Evolutionary conservation across 2,329 filamentous ascomycete species (phyloP).

Genomic region (Colletotrichum coccodes): DNA sequence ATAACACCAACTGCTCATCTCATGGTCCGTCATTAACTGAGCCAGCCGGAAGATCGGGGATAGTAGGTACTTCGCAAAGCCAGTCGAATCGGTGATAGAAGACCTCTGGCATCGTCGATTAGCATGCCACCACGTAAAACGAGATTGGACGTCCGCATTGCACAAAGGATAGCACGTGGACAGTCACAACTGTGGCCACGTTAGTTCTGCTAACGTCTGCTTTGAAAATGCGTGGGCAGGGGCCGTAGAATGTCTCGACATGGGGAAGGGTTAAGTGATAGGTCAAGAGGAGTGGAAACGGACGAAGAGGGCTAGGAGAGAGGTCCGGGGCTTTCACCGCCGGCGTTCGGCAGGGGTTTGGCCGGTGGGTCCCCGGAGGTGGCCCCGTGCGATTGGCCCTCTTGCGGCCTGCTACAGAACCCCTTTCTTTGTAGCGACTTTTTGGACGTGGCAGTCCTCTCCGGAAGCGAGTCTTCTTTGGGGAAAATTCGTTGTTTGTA

Average conservation of each 20-base stretch:
- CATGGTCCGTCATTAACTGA: background rate
- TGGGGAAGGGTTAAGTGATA: background rate
- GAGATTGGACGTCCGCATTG: background rate
- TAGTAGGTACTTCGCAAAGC: background rate
- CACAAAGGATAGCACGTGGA: slow-evolving; percentile 15
- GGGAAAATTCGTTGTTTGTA: background rate
- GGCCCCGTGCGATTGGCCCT: slow-evolving; percentile 20
- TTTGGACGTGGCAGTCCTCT: background rate
- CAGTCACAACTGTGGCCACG: background rate
- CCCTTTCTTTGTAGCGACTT: background rate
- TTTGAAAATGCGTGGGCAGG: background rate
- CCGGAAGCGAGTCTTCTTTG: background rate
- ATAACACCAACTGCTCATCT: background rate
- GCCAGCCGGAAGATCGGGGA: background rate
- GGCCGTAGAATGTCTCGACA: background rate
- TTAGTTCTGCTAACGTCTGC: background rate
- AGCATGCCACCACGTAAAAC: background rate
- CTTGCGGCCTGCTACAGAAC: slow-evolving; percentile 16
- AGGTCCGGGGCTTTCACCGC: slow-evolving; percentile 21
- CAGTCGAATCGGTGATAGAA: background rate
- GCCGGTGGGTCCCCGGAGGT: slow-evolving; percentile 15
- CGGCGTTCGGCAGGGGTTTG: slow-evolving; percentile 19
- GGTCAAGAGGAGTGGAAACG: background rate
- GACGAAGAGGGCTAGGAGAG: background rate
- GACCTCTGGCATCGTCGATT: background rate